phyloP scores from a whole-genome alignment of 1,284 basidiomycete species.

The Mycosarcoma mackinlayi region DNA sequence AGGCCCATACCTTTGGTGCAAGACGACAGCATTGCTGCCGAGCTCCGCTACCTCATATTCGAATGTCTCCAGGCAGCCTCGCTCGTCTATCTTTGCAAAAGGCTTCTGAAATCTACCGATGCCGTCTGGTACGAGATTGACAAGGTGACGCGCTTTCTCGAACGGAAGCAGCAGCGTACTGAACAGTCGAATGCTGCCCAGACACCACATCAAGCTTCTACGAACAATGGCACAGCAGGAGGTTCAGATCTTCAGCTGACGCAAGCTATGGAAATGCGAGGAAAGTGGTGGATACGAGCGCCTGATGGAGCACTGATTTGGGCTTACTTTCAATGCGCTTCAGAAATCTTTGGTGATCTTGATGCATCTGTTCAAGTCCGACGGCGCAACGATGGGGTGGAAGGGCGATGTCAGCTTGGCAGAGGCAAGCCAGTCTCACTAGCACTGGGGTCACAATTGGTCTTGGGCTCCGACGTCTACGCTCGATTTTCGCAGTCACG shows the following conservation, averaged over 20 bases:
- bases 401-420: constrained; percentile 1
- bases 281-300: constrained; percentile 27
- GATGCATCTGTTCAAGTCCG: constrained; percentile 3
- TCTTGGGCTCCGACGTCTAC: constrained; percentile 7
- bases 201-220: not conserved
- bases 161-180: constrained; percentile 16
- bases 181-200: not conserved
- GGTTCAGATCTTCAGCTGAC: constrained; percentile 10
- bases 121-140: constrained; percentile 23
- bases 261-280: constrained; percentile 14
- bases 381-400: too few relatives aligned
- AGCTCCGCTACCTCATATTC: constrained; percentile 30
- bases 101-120: constrained; percentile 22
- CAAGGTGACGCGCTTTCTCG: constrained; percentile 21
- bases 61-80: constrained; percentile 23
- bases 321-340: constrained; percentile 22
- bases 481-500: constrained; percentile 4
- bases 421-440: constrained; percentile 8
- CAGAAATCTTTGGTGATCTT: constrained; percentile 21
- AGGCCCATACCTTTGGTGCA: constrained; percentile 14
- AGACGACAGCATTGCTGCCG: constrained; percentile 28
- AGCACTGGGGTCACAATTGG: constrained; percentile 11
- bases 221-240: not conserved
- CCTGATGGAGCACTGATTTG: constrained; percentile 24
- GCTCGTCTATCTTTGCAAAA: constrained; percentile 22